Evolutionary conservation across 805 yeast species (phyloP).

Genomic region (Wickerhamiella lipophila): DNA sequence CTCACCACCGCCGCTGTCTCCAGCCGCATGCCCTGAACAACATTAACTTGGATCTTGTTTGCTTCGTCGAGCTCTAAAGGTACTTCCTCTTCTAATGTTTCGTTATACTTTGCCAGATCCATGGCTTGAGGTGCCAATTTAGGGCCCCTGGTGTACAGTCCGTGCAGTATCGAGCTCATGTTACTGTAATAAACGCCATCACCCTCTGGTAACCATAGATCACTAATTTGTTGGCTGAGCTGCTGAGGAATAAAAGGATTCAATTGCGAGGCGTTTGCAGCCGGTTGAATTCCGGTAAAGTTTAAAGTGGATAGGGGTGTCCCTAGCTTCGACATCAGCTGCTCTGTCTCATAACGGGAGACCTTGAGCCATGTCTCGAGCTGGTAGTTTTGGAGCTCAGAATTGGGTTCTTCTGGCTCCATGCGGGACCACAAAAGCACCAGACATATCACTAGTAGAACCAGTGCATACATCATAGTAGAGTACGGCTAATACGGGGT

Average conservation of each 20-base stretch:
- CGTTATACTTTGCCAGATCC: neutral
- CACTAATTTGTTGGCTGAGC: neutral
- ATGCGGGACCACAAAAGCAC: neutral
- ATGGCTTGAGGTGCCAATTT: neutral
- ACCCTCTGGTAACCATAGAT: conserved; percentile 5
- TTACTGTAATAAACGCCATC: conserved; percentile 8
- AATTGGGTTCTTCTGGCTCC: neutral
- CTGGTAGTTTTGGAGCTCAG: conserved; percentile 37
- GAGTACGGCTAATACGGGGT: neutral
- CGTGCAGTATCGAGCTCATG: conserved; percentile 12
- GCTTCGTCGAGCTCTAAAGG: conserved; percentile 5
- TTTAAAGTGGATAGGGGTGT: conserved; percentile 5
- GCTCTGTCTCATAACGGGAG: neutral
- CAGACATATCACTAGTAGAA: neutral
- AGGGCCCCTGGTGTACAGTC: neutral
- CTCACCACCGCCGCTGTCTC: conserved; percentile 8
- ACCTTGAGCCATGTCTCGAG: conserved; percentile 18
- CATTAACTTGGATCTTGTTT: conserved; percentile 5
- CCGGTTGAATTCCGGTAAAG: conserved; percentile 5
- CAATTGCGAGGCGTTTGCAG: neutral
- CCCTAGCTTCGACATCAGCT: neutral
- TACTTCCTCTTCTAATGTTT: neutral
- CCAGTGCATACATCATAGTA: neutral
- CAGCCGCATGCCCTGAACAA: conserved; percentile 13
- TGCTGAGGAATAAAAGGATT: neutral